Base-by-base conservation (phyloP, 768 basidiomycete species). In the Lenzites betulinus region DNA sequence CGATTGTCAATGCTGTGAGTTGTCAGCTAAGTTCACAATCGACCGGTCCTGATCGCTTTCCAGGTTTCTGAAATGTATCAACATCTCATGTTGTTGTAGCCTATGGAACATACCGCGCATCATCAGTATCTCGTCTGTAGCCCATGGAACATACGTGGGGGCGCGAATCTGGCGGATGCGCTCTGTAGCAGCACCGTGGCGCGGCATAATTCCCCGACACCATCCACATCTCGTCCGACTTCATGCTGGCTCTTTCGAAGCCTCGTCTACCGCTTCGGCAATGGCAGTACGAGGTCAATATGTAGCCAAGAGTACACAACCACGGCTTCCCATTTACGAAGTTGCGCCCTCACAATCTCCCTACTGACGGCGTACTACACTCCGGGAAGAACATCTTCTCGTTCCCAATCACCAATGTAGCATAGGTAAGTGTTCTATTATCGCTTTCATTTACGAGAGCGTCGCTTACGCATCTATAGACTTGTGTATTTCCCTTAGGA, bases 1-100 rank as follows among this genome's bases (percentile, higher is more conserved):
- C 69, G 93, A 94, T 71, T 94, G 93, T 72, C 79, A 90, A 38
- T 94, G 93, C 67, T 94, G 93, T 92, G 67, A 75, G 90, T 78
- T 4, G 3, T 28, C 23, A 35, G 15, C 20, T n/a, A n/a, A n/a
- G 16, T 50, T 25, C 15, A 8, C 7, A 3, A 16, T 33, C 44
- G 20, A 22, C 2, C 15, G 41, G 53, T 22, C 49, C 43, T 5
- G 9, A 7, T 48, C 18, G 11, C 11, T 18, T 12, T 35, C 13
- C 25, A 61, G 54, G 63, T 58, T 62, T 60, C 46, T 61, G 22
- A 52, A 30, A 33, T 62, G 57, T 58, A 62, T 65, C 63, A 23
- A 11, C 60, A 61, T 33, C n/a, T n/a, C 28, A 20, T 22, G 33
- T 20, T 51, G 44, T 52, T 64, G 53, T 54, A 59, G 47, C 51